These are phyloP conservation scores for Cercophora samala DNA, from an alignment of 495 filamentous ascomycete species.

Conservation along the genomic window DNA sequence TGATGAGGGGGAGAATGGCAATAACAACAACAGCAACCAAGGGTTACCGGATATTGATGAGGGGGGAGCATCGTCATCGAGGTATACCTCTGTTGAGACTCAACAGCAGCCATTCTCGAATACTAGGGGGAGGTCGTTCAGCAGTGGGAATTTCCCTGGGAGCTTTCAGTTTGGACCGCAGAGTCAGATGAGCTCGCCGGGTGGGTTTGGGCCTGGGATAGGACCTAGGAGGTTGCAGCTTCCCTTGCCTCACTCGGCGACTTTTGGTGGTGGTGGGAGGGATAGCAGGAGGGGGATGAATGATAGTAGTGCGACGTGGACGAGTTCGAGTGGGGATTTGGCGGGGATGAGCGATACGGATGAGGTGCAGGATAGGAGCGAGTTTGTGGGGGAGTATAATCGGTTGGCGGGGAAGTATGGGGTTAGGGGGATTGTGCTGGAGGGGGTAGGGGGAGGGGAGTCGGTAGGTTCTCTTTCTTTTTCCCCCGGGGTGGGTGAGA, in stretches of 20 bases:
- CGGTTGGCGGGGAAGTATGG: slow-evolving; percentile 34
- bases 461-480: slow-evolving; percentile 11
- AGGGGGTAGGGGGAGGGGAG: slow-evolving; percentile 24
- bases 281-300: slow-evolving; percentile 21
- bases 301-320: slow-evolving; percentile 44
- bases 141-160: neutral
- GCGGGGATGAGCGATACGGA: slow-evolving; percentile 37
- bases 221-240: slow-evolving; percentile 1
- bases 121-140: neutral
- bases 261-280: slow-evolving; percentile 9
- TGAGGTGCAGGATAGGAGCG: slow-evolving; percentile 39
- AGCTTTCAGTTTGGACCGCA: neutral
- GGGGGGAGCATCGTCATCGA: neutral
- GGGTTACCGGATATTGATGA: neutral
- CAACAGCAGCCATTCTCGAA: neutral
- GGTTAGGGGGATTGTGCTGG: slow-evolving; percentile 16
- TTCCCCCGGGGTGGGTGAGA: too few species aligned
- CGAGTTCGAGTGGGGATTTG: slow-evolving; percentile 40
- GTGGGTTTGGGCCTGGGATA: neutral
- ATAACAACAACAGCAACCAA: neutral
- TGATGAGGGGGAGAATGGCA: neutral
- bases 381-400: slow-evolving; percentile 54
- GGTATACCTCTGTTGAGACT: neutral
- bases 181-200: neutral
- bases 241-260: slow-evolving; percentile 20